Percentiles rank a stretch among this genome's conserved stretches.
Conservation (phyloP, 2,329 filamentous ascomycete species). For the Cladophialophora immunda region DNA sequence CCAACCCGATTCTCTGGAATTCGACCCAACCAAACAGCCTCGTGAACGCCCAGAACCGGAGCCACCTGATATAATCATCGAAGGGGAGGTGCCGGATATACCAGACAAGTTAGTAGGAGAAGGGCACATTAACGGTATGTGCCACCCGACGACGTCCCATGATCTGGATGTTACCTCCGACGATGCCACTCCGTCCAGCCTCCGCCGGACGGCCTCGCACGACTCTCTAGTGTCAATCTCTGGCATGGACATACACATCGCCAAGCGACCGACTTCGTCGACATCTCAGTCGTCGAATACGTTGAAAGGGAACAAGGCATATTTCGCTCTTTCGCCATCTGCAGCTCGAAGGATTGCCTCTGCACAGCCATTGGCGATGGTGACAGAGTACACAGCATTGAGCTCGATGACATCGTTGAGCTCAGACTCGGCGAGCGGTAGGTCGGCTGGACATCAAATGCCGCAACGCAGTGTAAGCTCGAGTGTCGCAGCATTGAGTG, state of each 20-base stretch:
- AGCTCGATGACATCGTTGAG: constrained; percentile 46
- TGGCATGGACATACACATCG: constrained; percentile 90
- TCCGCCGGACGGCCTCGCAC: constrained; percentile 77
- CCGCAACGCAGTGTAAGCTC: constrained; percentile 26
- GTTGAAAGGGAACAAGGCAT: constrained; percentile 36
- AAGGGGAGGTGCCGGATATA: neutral
- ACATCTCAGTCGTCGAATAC: constrained; percentile 51
- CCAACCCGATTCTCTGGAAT: constrained; percentile 22
- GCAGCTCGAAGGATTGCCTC: constrained; percentile 28
- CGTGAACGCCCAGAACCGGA: neutral
- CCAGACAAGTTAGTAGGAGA: neutral
- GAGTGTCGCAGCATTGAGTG: constrained; percentile 37
- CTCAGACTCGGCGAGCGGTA: neutral
- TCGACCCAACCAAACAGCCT: neutral
- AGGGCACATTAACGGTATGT: neutral
- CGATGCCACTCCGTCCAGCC: constrained; percentile 17
- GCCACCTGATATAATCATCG: constrained; percentile 9
- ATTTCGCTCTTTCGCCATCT: constrained; percentile 44
- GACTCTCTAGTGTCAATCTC: constrained; percentile 89
- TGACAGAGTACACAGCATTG: constrained; percentile 63
- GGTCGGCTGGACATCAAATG: constrained; percentile 9
- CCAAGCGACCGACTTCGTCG: constrained; percentile 78
- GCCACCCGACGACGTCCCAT: neutral
- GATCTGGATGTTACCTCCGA: constrained; percentile 16
- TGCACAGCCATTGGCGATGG: constrained; percentile 64